Evolutionary conservation across 2,329 filamentous ascomycete species (phyloP).

Genomic region (Epichloe festucae): DNA sequence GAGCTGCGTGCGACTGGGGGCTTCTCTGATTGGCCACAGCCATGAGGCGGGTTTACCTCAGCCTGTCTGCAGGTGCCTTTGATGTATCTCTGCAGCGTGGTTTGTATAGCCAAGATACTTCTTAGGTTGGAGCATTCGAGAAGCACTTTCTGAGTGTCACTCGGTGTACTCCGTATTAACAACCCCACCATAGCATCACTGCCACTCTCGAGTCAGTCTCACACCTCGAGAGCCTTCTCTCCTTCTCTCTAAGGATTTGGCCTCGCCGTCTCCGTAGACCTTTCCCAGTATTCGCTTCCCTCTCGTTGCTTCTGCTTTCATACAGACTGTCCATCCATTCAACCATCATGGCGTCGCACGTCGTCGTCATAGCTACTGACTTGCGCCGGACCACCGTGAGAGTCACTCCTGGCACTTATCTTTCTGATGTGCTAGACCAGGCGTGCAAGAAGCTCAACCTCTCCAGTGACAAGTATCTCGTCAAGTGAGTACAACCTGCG

Average conservation of each 20-base stretch:
- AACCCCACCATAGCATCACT: not conserved
- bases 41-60: constrained; percentile 2
- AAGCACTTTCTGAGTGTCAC: not conserved
- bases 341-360: constrained; percentile 64
- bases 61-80: not conserved
- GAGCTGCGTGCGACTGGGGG: not conserved
- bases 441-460: constrained; percentile 75
- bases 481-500: constrained; percentile 51
- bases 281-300: not conserved
- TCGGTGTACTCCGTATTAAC: not conserved
- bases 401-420: constrained; percentile 64
- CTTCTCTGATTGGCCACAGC: constrained; percentile 7
- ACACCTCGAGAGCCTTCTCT: not conserved
- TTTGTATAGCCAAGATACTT: not conserved
- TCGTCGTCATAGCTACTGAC: constrained; percentile 74
- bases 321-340: not conserved
- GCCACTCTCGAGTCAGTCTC: not conserved
- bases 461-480: constrained; percentile 56
- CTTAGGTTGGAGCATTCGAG: constrained; percentile 4
- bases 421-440: constrained; percentile 77
- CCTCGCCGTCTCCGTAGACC: not conserved
- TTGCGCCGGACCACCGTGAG: constrained; percentile 70
- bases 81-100: not conserved
- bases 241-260: not conserved
- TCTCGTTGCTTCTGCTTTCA: not conserved